Percentiles rank a stretch among this genome's conserved stretches.
These are phyloP conservation scores for Scutellaria galericulata DNA, from an alignment of 257 asterid genomes.

Conservation along the genomic window DNA sequence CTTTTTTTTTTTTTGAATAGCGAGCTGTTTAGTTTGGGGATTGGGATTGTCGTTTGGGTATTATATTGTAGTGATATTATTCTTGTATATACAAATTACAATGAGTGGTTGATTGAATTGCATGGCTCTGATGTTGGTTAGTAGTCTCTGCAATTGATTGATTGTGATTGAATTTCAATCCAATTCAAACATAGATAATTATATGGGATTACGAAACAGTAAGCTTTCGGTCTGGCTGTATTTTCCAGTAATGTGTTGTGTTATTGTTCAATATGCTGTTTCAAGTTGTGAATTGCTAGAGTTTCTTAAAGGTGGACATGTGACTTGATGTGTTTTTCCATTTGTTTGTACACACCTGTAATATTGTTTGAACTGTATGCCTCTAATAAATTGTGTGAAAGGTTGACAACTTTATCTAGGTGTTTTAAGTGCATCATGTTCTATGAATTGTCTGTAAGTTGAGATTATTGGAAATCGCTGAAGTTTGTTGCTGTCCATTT, in stretches of 20 bases:
- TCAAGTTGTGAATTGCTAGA: slow-evolving; percentile 15
- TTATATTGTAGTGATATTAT: neutral
- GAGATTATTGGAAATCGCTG: slow-evolving; percentile 5
- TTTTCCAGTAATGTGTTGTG: neutral
- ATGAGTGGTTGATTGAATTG: slow-evolving; percentile 12
- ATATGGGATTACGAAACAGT: neutral
- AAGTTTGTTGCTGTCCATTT: slow-evolving; percentile 9
- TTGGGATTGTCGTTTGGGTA: neutral
- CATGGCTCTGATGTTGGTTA: slow-evolving; percentile 6
- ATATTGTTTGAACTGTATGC: slow-evolving; percentile 13
- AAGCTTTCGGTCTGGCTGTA: neutral
- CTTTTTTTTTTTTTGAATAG: neutral
- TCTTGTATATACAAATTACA: neutral
- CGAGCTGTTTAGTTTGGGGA: slow-evolving; percentile 1
- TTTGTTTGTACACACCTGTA: neutral
- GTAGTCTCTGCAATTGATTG: neutral
- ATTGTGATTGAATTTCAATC: neutral
- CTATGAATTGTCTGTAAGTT: neutral
- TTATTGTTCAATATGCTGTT: slow-evolving; percentile 4
- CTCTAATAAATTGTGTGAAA: neutral
- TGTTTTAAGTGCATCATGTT: neutral
- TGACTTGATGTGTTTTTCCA: neutral
- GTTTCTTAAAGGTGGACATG: neutral
- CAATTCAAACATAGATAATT: slow-evolving; percentile 8
- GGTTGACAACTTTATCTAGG: neutral